These are phyloP conservation scores for Rhynchosporium secalis DNA, from an alignment of 2,329 filamentous ascomycete genomes.

Conservation along the genomic window DNA sequence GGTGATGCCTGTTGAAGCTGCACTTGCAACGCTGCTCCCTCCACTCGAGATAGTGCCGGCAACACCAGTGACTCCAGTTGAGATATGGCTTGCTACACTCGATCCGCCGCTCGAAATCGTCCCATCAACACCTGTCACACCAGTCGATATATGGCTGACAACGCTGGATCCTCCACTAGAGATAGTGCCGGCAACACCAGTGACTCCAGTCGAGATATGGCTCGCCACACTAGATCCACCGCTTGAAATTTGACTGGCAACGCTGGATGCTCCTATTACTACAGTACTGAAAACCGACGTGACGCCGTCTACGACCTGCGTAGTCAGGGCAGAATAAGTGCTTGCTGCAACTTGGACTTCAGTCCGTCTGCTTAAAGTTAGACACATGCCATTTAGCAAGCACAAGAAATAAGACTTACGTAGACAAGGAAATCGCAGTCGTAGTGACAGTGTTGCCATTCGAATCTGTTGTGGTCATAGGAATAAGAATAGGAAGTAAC, in stretches of 20 bases:
- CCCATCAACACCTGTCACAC: not conserved
- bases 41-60: conserved; percentile 4
- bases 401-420: not conserved
- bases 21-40: conserved; percentile 14
- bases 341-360: conserved; percentile 15
- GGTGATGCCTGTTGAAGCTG: conserved; percentile 4
- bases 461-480: conserved; percentile 12
- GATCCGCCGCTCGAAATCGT: conserved; percentile 14
- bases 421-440: conserved; percentile 18
- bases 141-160: not conserved
- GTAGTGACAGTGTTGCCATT: conserved; percentile 25
- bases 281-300: conserved; percentile 23
- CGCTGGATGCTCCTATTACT: conserved; percentile 15
- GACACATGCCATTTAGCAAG: not conserved
- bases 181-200: not conserved
- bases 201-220: not conserved
- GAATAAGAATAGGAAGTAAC: conserved; percentile 25
- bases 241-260: conserved; percentile 4
- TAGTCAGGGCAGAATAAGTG: conserved; percentile 22
- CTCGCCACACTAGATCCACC: conserved; percentile 13
- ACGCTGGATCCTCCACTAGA: conserved; percentile 1
- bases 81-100: conserved; percentile 5
- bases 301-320: conserved; percentile 22
- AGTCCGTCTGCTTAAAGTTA: conserved; percentile 9
- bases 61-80: not conserved